Evolutionary conservation across 2,329 filamentous ascomycete species (phyloP), one percentile per base, ranked within the genome.

Genomic region (Aspergillus sp.): DNA sequence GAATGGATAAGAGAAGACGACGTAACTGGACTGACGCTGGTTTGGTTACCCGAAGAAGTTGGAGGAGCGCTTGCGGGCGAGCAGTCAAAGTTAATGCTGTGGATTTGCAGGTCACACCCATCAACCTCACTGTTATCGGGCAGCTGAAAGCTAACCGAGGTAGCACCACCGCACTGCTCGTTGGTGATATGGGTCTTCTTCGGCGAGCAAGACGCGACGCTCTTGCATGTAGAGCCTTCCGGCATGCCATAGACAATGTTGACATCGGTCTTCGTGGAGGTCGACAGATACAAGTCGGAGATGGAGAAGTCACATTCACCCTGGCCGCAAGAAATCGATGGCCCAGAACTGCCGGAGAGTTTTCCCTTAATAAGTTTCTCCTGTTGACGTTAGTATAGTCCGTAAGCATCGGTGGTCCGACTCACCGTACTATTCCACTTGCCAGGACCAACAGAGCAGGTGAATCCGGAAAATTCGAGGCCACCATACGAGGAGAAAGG

Each of bases 101-200:
- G 48, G 34, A 53, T 74, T 49, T 78, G 77, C 49, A 93, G 71
- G 48, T 72, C 71, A 68, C 84, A 91, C 48, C 69, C 61, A 56
- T 75, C 69, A 38, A 66, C 55, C 52, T 71, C 69, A 41, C 57
- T 61, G 33, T 70, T 58, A 42, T 74, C 64, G 53, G 80, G 75
- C 37, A 74, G 61, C 43, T 69, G 65, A 56, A 95, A 78, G 34
- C 74, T 78, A 40, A 95, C 86, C 36, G 76, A 78, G 56, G 73
- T 85, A 44, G 89, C 88, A 61, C 88, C 88, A 74, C 86, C 89
- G 58, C 89, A 96, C 71, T 95, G 86, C 40, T 68, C 75, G 74
- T 95, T 95, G 63, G 75, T 65, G 49, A 95, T 70, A 29, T 72
- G 74, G 37, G 76, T 79, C 50, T 84, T 84, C 11, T 70, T 66